Percentiles rank a stretch among this genome's conserved stretches.
These are phyloP conservation scores for Solanum bulbocastanum DNA, from an alignment of 257 asterid genomes.

Conservation along the genomic window DNA sequence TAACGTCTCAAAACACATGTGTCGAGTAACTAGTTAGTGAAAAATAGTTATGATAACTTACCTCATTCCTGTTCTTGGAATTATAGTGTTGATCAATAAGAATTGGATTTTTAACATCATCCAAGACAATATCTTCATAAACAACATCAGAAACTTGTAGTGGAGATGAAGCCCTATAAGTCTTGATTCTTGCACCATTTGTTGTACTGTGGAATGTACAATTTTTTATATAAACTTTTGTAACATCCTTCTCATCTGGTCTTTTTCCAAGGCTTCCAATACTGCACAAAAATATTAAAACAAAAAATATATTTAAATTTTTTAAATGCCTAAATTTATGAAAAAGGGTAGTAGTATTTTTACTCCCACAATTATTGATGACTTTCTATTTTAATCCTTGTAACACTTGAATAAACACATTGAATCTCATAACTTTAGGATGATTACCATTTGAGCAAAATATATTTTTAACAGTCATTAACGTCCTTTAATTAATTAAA, in stretches of 20 bases:
- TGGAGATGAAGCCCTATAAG: conserved; percentile 34
- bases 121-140: conserved; percentile 36
- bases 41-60: neutral
- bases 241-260: conserved; percentile 21
- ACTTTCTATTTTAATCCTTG: neutral
- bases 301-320: neutral
- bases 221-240: conserved; percentile 23
- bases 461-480: too few species aligned
- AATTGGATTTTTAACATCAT: conserved; percentile 49
- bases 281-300: conserved; percentile 10
- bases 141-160: conserved; percentile 21
- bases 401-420: neutral
- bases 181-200: conserved; percentile 75
- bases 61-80: conserved; percentile 23
- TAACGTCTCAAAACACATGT: too few species aligned
- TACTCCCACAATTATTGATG: neutral
- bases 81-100: conserved; percentile 63
- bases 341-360: neutral
- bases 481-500: too few species aligned
- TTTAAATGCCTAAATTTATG: neutral
- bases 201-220: conserved; percentile 53
- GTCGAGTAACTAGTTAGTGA: too few species aligned
- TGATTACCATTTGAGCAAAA: too few species aligned
- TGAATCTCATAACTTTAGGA: neutral
- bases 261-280: conserved; percentile 81